These are phyloP conservation scores for Cyclocybe cylindracea DNA, from an alignment of 768 basidiomycete genomes.

Conservation along the genomic window DNA sequence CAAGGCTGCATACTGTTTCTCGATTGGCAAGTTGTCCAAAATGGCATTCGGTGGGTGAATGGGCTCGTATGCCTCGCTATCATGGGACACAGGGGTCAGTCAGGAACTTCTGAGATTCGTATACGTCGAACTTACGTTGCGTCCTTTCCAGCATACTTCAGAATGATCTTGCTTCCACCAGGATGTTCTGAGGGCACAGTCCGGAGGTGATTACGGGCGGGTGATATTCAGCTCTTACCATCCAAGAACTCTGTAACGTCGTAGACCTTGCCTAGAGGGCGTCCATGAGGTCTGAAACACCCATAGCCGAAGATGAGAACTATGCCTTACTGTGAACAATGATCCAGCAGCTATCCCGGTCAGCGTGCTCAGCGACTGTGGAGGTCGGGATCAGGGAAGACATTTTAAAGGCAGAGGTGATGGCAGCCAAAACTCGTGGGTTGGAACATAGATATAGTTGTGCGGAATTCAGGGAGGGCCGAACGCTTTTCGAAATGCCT, in stretches of 20 bases:
- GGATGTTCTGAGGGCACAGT: conserved; percentile 55
- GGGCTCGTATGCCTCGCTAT: conserved; percentile 78
- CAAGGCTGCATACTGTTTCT: conserved; percentile 67
- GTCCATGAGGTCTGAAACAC: neutral
- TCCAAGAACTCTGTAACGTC: conserved; percentile 80
- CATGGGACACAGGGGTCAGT: neutral
- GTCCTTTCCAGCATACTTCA: conserved; percentile 89
- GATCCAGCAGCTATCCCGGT: conserved; percentile 48
- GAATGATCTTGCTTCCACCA: conserved; percentile 83
- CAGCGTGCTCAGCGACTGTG: conserved; percentile 31
- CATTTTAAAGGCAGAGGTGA: conserved; percentile 23
- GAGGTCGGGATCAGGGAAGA: conserved; percentile 24
- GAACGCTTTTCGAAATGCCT: conserved; percentile 3
- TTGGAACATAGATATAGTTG: conserved; percentile 18
- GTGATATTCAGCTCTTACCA: conserved; percentile 37
- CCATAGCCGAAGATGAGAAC: neutral
- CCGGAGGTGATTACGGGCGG: neutral
- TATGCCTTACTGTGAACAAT: conserved; percentile 71
- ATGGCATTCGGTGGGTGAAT: conserved; percentile 89
- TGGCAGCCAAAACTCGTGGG: neutral
- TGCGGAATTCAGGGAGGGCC: conserved; percentile 18
- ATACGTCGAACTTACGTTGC: conserved; percentile 64
- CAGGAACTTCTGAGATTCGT: too few relatives aligned
- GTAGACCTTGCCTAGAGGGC: conserved; percentile 61
- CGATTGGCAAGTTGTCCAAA: conserved; percentile 72